Conservation (phyloP, 2,329 filamentous ascomycete species). For the Aspergillus alliaceus region DNA sequence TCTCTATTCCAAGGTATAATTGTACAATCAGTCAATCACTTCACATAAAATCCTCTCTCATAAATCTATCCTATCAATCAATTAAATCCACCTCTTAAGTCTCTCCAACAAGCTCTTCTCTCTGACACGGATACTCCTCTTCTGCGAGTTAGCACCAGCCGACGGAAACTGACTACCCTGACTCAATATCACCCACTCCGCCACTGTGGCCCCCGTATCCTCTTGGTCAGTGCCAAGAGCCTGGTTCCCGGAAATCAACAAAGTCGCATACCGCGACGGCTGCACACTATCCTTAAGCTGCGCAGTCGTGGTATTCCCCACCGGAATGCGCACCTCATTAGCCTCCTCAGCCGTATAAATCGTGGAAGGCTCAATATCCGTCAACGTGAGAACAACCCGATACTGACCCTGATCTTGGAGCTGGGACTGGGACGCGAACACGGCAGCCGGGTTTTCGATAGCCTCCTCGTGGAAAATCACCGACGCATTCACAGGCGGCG, state of each 20-base stretch:
- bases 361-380: slow-evolving; percentile 35
- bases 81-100: not conserved
- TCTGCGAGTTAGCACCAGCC: not conserved
- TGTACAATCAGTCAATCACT: not conserved
- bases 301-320: slow-evolving; percentile 45
- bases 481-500: slow-evolving; percentile 54
- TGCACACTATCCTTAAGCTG: slow-evolving; percentile 34
- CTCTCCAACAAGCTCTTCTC: slow-evolving; percentile 8
- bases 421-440: slow-evolving; percentile 1
- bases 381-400: slow-evolving; percentile 25
- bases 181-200: slow-evolving; percentile 48
- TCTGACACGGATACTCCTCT: slow-evolving; percentile 5
- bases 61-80: too few relatives aligned
- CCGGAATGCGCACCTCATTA: slow-evolving; percentile 36
- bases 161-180: not conserved
- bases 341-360: slow-evolving; percentile 37
- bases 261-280: slow-evolving; percentile 42
- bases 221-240: slow-evolving; percentile 33
- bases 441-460: slow-evolving; percentile 16
- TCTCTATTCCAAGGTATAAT: too few relatives aligned
- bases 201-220: slow-evolving; percentile 47
- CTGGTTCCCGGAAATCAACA: slow-evolving; percentile 47
- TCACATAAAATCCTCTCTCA: too few relatives aligned
- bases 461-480: slow-evolving; percentile 57
- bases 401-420: slow-evolving; percentile 14